Evolutionary conservation across 78 protist genomes (phyloP).

Genomic region (Dictyostelium brefeldianum): DNA sequence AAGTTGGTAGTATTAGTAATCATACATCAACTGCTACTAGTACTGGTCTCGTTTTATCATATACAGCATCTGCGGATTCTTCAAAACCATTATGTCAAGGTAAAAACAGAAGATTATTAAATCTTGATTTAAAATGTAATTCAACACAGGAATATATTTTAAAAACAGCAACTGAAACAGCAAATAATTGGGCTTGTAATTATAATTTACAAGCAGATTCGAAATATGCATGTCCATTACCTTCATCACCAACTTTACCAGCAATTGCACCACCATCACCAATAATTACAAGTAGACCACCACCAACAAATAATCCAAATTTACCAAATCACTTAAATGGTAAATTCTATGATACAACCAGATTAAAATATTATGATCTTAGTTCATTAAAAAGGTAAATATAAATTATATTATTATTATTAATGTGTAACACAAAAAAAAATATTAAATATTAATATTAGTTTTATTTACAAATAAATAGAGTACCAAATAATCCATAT

Average conservation of each 20-base stretch:
- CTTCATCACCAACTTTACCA: background rate
- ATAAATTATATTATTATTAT: too few species aligned
- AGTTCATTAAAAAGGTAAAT: too few species aligned
- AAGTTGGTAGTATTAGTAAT: background rate
- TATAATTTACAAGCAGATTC: background rate
- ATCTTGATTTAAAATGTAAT: background rate
- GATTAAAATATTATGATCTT: too few species aligned
- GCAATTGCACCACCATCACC: background rate
- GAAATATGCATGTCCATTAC: background rate
- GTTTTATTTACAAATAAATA: too few species aligned
- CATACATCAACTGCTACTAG: background rate
- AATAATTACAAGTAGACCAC: background rate
- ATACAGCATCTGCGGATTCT: background rate
- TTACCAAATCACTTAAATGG: background rate
- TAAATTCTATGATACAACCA: too few species aligned
- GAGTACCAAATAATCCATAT: too few species aligned
- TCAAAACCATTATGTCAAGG: background rate
- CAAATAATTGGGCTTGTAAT: background rate
- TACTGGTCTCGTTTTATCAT: background rate
- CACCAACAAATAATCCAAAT: background rate
- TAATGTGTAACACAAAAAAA: too few species aligned
- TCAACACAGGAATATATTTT: background rate
- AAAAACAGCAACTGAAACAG: background rate
- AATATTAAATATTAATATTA: too few species aligned
- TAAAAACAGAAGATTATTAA: background rate